Conservation (phyloP, 805 yeast species). For the Candida cerambycidarum region DNA sequence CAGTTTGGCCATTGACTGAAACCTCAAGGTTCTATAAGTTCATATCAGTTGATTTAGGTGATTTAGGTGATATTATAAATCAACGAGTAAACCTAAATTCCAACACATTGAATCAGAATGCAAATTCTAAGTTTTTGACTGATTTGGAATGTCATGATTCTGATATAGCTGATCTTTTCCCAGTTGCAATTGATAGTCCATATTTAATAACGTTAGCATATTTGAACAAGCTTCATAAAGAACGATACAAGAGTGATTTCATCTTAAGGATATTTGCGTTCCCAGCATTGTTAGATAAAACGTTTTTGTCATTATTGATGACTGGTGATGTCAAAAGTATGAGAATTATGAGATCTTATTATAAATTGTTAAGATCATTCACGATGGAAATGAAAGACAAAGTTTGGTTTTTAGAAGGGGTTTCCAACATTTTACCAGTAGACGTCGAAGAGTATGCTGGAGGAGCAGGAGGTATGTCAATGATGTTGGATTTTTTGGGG, state of each 20-base stretch:
- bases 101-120: constrained; percentile 21
- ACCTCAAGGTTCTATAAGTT: constrained; percentile 44
- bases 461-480: constrained; percentile 84
- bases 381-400: constrained; percentile 84
- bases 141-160: constrained; percentile 81
- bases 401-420: constrained; percentile 95
- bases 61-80: constrained; percentile 71
- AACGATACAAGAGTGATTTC: constrained; percentile 80
- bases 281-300: constrained; percentile 86
- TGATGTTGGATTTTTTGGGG: constrained; percentile 86
- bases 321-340: constrained; percentile 84
- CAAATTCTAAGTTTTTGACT: constrained; percentile 40
- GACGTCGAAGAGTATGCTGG: constrained; percentile 91
- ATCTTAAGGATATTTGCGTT: constrained; percentile 86
- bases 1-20: constrained; percentile 85
- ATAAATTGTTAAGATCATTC: constrained; percentile 74
- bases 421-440: constrained; percentile 81
- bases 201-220: constrained; percentile 85
- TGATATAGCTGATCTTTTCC: constrained; percentile 81
- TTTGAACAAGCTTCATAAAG: constrained; percentile 78
- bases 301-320: constrained; percentile 73
- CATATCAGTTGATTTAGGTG: constrained; percentile 81
- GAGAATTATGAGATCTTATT: constrained; percentile 88
- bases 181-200: constrained; percentile 80
- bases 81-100: constrained; percentile 31